Conservation (phyloP, 768 basidiomycete genomes). For the Agrocybe pediades region DNA sequence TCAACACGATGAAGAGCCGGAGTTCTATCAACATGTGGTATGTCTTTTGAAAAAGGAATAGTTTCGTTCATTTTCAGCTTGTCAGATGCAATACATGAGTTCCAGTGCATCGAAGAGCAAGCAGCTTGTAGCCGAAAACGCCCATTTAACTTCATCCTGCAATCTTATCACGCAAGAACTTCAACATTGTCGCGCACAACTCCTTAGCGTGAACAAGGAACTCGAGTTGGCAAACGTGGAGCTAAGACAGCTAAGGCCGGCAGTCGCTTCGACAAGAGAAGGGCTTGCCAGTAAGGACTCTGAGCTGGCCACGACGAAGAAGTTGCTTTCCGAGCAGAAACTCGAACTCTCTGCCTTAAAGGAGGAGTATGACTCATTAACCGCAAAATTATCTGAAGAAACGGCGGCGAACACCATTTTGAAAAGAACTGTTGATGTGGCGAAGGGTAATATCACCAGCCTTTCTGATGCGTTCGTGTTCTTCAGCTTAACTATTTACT, state of each 20-base stretch:
- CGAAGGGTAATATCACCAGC: conserved; percentile 12
- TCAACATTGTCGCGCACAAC: conserved; percentile 8
- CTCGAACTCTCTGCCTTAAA: conserved; percentile 5
- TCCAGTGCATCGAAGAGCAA: conserved; percentile 1
- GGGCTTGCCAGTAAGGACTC: conserved; percentile 8
- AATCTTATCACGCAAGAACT: conserved; percentile 14
- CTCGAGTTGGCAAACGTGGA: conserved; percentile 10
- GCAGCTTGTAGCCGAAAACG: conserved; percentile 8
- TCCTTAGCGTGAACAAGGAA: conserved; percentile 1
- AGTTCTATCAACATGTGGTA: too few relatives aligned
- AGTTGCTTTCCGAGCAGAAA: conserved; percentile 8
- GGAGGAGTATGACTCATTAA: conserved; percentile 7
- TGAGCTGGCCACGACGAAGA: conserved; percentile 10
- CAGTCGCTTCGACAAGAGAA: conserved; percentile 10
- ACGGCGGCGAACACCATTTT: conserved; percentile 13
- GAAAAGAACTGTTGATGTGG: conserved; percentile 2
- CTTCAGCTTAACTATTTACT: background rate
- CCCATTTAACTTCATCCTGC: conserved; percentile 8
- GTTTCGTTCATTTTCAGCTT: background rate
- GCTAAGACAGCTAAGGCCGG: conserved; percentile 9
- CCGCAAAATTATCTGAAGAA: conserved; percentile 6
- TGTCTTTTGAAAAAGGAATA: background rate
- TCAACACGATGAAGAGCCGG: background rate
- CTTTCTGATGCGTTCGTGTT: conserved; percentile 8
- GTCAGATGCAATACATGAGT: conserved; percentile 6